A percentile compares a stretch with the other conserved stretches of the same genome.
These are phyloP conservation scores for Drosera spatulata DNA, from an alignment of 179 eudicot species.

Conservation along the genomic window DNA sequence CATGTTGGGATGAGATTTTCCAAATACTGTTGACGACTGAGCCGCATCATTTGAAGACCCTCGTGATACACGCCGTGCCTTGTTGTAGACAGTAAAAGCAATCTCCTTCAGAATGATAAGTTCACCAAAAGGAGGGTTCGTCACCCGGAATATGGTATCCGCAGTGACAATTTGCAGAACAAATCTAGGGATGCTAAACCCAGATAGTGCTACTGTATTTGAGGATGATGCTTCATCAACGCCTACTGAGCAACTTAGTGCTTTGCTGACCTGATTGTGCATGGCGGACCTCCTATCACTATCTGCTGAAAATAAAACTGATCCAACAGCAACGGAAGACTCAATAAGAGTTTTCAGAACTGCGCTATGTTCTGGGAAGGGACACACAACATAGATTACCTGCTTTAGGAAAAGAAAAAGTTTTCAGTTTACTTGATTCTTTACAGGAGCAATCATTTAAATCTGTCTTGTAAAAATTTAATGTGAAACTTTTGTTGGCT, in stretches of 20 bases:
- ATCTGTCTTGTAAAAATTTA: no score
- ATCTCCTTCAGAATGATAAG: conserved; percentile 77
- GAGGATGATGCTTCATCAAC: conserved; percentile 83
- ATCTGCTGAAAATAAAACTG: conserved; percentile 55
- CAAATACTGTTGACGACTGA: conserved; percentile 31
- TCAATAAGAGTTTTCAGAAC: conserved; percentile 78
- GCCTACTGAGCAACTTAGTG: conserved; percentile 71
- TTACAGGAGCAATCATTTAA: background rate
- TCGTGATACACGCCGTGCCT: conserved; percentile 79
- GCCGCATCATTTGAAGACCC: conserved; percentile 38
- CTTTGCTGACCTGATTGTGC: conserved; percentile 75
- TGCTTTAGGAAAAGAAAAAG: conserved; percentile 18
- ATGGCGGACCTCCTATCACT: conserved; percentile 68
- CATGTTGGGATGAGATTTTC: conserved; percentile 53
- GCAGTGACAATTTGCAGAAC: conserved; percentile 82
- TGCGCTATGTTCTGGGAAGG: conserved; percentile 86
- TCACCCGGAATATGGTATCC: conserved; percentile 86
- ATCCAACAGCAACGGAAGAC: conserved; percentile 70
- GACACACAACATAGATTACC: conserved; percentile 96
- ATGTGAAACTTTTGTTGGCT: no score
- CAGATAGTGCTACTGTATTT: conserved; percentile 73
- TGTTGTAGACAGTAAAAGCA: conserved; percentile 92
- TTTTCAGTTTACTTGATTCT: conserved; percentile 1
- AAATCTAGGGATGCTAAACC: conserved; percentile 82
- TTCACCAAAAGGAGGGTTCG: conserved; percentile 70